Evolutionary conservation across 2,329 filamentous ascomycete species (phyloP).

Genomic region (Phaeophleospora eucalypticola): DNA sequence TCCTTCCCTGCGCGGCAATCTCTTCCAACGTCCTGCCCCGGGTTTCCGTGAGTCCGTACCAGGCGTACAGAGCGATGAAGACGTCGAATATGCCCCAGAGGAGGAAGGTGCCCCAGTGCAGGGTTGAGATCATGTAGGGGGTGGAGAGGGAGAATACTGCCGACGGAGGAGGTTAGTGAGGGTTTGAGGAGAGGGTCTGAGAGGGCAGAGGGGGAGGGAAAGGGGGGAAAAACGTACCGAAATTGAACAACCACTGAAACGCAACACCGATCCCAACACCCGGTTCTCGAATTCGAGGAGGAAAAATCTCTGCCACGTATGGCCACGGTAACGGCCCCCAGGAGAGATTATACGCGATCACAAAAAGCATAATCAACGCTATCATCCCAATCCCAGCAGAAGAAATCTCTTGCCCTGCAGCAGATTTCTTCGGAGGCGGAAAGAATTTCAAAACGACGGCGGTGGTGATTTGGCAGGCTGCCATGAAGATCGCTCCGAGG

Average conservation of each 20-base stretch:
- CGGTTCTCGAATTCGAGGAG: constrained; percentile 46
- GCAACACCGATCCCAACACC: constrained; percentile 48
- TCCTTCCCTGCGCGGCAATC: constrained; percentile 15
- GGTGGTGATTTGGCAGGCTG: constrained; percentile 33
- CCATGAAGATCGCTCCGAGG: constrained; percentile 32
- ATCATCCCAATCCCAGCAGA: constrained; percentile 48
- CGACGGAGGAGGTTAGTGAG: too few relatives aligned
- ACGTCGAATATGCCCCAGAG: constrained; percentile 46
- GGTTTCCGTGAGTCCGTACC: constrained; percentile 35
- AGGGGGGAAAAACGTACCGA: constrained; percentile 24
- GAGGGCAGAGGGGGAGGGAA: too few relatives aligned
- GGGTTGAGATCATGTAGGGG: constrained; percentile 46
- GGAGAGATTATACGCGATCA: constrained; percentile 50
- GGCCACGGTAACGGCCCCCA: constrained; percentile 47
- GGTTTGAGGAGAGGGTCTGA: too few relatives aligned
- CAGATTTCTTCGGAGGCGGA: constrained; percentile 15
- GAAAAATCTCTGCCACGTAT: constrained; percentile 46
- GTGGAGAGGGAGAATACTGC: constrained; percentile 42
- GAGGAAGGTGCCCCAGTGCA: constrained; percentile 48
- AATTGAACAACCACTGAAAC: constrained; percentile 50
- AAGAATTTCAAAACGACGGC: constrained; percentile 30
- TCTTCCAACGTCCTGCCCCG: constrained; percentile 33
- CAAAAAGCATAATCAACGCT: constrained; percentile 53
- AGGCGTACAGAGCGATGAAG: constrained; percentile 38
- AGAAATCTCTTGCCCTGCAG: constrained; percentile 21